These are phyloP conservation scores for Tylopilus subfusipes DNA, from an alignment of 768 basidiomycete species.

Conservation along the genomic window DNA sequence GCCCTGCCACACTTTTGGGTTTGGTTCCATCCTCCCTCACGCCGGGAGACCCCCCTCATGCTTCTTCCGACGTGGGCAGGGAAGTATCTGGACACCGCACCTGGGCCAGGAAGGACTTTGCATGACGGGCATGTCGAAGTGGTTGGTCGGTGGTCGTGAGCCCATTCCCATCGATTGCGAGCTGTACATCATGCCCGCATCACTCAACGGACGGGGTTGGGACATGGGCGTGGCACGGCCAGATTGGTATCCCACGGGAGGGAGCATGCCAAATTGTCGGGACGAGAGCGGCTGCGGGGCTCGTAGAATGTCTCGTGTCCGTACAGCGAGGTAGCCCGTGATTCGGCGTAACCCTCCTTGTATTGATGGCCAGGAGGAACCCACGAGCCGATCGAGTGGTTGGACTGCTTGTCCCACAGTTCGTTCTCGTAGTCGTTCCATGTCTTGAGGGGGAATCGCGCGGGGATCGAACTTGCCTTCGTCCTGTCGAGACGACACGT, in stretches of 20 bases:
- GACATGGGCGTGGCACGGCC: constrained; percentile 73
- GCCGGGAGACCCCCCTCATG: too few species aligned
- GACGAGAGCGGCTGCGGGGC: constrained; percentile 66
- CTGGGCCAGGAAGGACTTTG: constrained; percentile 43
- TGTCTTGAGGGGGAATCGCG: constrained; percentile 88
- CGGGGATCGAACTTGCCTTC: constrained; percentile 97
- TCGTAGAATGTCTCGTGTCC: constrained; percentile 89
- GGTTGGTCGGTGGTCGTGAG: constrained; percentile 71
- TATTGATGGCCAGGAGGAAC: constrained; percentile 71
- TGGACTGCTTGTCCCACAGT: constrained; percentile 96
- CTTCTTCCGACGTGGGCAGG: too few species aligned
- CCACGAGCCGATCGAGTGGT: constrained; percentile 94
- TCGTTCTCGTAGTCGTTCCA: constrained; percentile 98
- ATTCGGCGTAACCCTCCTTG: constrained; percentile 74
- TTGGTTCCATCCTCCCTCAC: too few species aligned
- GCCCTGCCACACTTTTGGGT: too few species aligned
- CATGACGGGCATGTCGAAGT: constrained; percentile 61
- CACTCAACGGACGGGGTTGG: constrained; percentile 32
- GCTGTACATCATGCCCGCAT: constrained; percentile 44
- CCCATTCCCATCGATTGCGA: constrained; percentile 62
- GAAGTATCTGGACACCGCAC: too few species aligned
- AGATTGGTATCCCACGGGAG: constrained; percentile 71
- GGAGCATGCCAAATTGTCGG: constrained; percentile 48
- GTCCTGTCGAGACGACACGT: constrained; percentile 50
- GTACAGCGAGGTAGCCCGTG: constrained; percentile 75